Evolutionary conservation across 257 asterid genomes (phyloP).

Genomic region (Forsythia suspensa): DNA sequence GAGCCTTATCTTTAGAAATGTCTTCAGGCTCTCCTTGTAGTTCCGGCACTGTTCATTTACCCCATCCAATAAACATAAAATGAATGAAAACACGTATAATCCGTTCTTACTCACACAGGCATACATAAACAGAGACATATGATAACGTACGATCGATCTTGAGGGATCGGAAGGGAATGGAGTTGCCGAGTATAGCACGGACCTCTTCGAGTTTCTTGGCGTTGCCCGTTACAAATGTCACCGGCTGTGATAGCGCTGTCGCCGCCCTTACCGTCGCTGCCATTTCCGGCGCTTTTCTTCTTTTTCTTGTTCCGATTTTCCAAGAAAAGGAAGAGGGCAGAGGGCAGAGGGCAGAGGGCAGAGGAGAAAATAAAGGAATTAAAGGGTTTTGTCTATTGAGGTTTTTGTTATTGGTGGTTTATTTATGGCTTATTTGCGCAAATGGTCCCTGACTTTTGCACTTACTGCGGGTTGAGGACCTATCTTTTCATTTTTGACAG

Average conservation of each 20-base stretch:
- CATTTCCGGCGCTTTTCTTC: slow-evolving; percentile 34
- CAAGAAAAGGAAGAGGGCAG: not conserved
- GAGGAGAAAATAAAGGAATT: not conserved
- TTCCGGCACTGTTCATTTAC: slow-evolving; percentile 63
- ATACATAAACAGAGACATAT: not conserved
- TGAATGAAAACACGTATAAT: not conserved
- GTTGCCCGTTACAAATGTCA: slow-evolving; percentile 92
- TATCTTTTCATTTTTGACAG: too few species aligned
- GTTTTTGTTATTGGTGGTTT: too few species aligned
- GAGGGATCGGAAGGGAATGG: slow-evolving; percentile 84
- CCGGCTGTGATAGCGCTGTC: slow-evolving; percentile 63
- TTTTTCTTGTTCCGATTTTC: not conserved
- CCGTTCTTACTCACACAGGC: not conserved
- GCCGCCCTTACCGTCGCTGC: slow-evolving; percentile 50
- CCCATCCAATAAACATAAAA: not conserved
- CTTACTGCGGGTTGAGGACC: too few species aligned
- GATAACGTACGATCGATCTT: slow-evolving; percentile 60
- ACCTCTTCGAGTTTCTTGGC: slow-evolving; percentile 95
- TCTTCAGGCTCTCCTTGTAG: slow-evolving; percentile 98
- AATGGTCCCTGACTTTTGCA: too few species aligned
- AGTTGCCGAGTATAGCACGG: slow-evolving; percentile 70
- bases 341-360: too few species aligned
- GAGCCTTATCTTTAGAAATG: slow-evolving; percentile 88
- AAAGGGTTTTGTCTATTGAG: not conserved
- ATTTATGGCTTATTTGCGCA: too few species aligned